Evolutionary conservation across 2,329 filamentous ascomycete species (phyloP), one percentile per base, ranked within the genome.

Genomic region (Pseudocercospora crystallina): DNA sequence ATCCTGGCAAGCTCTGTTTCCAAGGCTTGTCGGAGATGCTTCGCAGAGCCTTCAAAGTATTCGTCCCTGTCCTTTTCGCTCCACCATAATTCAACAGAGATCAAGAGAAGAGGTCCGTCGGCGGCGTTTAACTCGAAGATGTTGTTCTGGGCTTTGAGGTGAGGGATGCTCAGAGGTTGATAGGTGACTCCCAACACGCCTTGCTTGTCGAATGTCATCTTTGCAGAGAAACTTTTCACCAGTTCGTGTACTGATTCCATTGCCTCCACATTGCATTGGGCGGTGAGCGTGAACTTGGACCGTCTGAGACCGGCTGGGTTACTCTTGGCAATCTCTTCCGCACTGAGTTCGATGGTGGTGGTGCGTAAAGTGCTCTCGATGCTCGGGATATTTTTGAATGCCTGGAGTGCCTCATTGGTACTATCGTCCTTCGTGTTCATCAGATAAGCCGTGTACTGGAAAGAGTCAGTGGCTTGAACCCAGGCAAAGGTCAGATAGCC

Each of bases 401-500:
- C 26, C 2, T 42, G 29, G 12, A 62, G 13, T 11, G 54, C 50
- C 12, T 49, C 14, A 5, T 31, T 43, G 9, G 36, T 40, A 13
- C 35, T 31, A 12, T 56, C 44, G 29, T 37, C 46, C n/a, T 56
- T 47, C n/a, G 53, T 61, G 33, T 62, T 58, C 11, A 60, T 33
- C 13, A 62, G 44, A 35, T 56, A 58, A 4, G 53, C 53, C 1
- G 43, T 38, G 15, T 58, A 59, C 8, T 42, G 30, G 31, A 57
- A 54, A 8, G 39, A 26, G 43, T 57, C 58, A 29, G 53, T 34
- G 5, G 38, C 46, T 29, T 49, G 46, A 10, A 45, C 17, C 58
- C 60, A 61, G n/a, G 49, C 44, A 20, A 61, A 55, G 10, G 53
- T 57, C 35, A 61, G 39, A 36, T 58, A 60, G 15, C 49, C 57